Conservation (phyloP, 2,329 filamentous ascomycete species). For the Exophiala calicioides region DNA sequence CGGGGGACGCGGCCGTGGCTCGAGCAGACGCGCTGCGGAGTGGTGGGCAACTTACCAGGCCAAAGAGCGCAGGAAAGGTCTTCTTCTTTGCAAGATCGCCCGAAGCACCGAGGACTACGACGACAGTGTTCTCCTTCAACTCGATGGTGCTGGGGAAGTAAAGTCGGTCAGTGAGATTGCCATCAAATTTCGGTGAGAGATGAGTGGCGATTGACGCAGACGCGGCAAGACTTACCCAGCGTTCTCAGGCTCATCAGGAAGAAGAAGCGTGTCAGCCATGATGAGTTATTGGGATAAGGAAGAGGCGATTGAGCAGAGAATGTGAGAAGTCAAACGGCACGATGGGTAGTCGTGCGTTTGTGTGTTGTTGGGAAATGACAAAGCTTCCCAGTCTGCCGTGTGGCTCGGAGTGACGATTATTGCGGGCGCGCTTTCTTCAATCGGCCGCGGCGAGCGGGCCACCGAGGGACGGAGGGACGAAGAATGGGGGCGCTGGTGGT, state of each 20-base stretch:
- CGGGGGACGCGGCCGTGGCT: constrained; percentile 22
- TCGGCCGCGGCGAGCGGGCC: constrained; percentile 69
- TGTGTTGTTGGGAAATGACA: background rate
- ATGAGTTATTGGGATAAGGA: constrained; percentile 20
- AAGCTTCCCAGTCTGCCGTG: no score
- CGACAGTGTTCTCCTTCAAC: constrained; percentile 97
- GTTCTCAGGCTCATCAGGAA: constrained; percentile 51
- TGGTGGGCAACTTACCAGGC: constrained; percentile 71
- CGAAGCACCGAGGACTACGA: constrained; percentile 94
- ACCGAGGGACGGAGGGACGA: constrained; percentile 61
- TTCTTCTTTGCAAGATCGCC: constrained; percentile 99
- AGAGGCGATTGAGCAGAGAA: constrained; percentile 13
- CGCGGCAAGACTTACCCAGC: constrained; percentile 51
- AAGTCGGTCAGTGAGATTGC: constrained; percentile 2
- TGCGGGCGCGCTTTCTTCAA: constrained; percentile 71
- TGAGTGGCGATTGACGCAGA: constrained; percentile 10
- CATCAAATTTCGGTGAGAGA: constrained; percentile 15
- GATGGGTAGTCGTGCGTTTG: constrained; percentile 3
- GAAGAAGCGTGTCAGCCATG: constrained; percentile 56
- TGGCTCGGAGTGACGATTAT: no score
- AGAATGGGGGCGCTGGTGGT: no score
- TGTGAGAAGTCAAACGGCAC: constrained; percentile 9
- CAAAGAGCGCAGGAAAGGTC: constrained; percentile 98
- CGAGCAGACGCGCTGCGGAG: background rate
- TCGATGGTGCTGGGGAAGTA: constrained; percentile 72